phyloP scores from a whole-genome alignment of 306 rosid species.

The Glycine tomentella region DNA sequence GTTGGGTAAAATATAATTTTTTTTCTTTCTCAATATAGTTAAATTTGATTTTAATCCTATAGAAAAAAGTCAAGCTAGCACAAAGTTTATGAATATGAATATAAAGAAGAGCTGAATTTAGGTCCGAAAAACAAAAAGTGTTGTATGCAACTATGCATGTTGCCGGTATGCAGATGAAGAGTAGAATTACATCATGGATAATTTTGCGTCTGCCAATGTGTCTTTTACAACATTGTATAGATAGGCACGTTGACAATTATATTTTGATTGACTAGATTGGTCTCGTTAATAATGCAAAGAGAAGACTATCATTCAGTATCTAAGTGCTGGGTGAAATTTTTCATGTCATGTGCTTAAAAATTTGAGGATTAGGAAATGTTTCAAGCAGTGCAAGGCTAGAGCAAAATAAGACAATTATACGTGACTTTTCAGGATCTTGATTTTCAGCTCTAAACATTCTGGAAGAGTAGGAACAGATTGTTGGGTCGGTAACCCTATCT shows the following conservation, averaged over 20 bases:
- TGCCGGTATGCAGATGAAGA: too few species aligned
- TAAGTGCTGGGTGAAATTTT: neutral
- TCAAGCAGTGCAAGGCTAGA: neutral
- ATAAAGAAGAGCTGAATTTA: too few species aligned
- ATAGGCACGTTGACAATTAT: neutral
- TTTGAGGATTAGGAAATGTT: neutral
- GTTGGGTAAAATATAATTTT: too few species aligned
- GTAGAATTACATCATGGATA: too few species aligned
- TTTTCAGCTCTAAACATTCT: neutral
- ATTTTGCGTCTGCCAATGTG: neutral
- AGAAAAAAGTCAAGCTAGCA: too few species aligned
- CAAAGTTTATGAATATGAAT: too few species aligned
- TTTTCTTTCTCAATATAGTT: too few species aligned
- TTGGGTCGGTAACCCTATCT: too few species aligned
- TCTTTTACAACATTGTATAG: neutral
- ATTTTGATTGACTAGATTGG: neutral
- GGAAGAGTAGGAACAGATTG: neutral
- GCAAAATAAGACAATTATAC: neutral
- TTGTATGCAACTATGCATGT: too few species aligned
- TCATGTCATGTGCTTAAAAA: neutral
- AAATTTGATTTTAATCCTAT: too few species aligned
- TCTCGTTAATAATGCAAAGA: neutral
- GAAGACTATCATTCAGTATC: neutral
- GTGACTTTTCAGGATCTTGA: neutral
- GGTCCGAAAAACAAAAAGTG: too few species aligned